phyloP scores from a whole-genome alignment of 352 stramenopile genomes.

The Phytopythium vexans region DNA sequence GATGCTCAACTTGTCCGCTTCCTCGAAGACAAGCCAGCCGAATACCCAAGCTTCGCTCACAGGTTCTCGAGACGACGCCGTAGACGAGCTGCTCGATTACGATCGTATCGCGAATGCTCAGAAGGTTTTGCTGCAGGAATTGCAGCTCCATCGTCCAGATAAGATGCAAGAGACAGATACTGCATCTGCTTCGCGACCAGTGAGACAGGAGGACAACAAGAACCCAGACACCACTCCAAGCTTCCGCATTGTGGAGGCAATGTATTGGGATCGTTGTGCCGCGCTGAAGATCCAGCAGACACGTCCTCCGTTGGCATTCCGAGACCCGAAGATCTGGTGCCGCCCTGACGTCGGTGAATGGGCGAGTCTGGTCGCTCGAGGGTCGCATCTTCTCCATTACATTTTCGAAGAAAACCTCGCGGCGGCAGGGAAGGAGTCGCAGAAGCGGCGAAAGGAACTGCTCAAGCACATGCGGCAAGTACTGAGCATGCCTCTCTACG shows the following conservation, averaged over 20 bases:
- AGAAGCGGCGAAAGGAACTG: slow-evolving; percentile 39
- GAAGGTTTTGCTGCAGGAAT: slow-evolving; percentile 51
- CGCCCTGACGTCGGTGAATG: slow-evolving; percentile 70
- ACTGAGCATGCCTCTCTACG: slow-evolving; percentile 58
- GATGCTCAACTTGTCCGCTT: slow-evolving; percentile 17
- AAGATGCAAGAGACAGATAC: slow-evolving; percentile 12
- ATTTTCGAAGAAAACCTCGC: slow-evolving; percentile 60
- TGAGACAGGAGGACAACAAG: slow-evolving; percentile 2
- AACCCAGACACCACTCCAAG: slow-evolving; percentile 1
- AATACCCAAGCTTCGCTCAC: background rate
- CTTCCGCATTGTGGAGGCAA: slow-evolving; percentile 47
- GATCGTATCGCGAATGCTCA: slow-evolving; percentile 55
- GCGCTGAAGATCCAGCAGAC: slow-evolving; percentile 59
- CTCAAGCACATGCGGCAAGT: slow-evolving; percentile 49
- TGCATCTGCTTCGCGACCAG: background rate
- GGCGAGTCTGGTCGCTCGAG: slow-evolving; percentile 53
- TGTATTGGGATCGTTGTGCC: slow-evolving; percentile 85
- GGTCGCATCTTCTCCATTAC: slow-evolving; percentile 62
- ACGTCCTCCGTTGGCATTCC: slow-evolving; percentile 36
- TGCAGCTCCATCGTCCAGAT: slow-evolving; percentile 57
- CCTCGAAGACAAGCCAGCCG: slow-evolving; percentile 10
- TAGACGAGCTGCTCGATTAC: slow-evolving; percentile 34
- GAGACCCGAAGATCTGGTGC: slow-evolving; percentile 63
- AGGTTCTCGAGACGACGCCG: slow-evolving; percentile 10
- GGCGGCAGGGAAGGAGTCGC: slow-evolving; percentile 50